Base-by-base conservation (phyloP, 1,139 yeast species). In the Magnusiomyces paraingens region DNA sequence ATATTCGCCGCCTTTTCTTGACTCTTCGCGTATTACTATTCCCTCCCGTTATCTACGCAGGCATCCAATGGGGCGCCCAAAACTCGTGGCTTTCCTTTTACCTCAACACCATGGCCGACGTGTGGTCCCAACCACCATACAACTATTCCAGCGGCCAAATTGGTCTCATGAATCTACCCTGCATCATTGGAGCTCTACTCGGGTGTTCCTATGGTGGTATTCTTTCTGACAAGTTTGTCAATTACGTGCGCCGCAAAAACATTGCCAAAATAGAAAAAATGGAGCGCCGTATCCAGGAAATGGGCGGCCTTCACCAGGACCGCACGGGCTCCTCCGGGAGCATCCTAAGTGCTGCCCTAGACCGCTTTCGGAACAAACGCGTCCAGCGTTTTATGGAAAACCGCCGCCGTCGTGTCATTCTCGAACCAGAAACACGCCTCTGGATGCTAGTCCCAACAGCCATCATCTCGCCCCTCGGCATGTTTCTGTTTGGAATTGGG, bases 41-140 rank as follows among this genome's bases (percentile, higher is more conserved):
- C 66, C 93, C 93, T 1, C 90, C 94, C 0, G 94, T 87, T 15
- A 76, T 89, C 68, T 75, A 84, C 50, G 83, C 93, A 1, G 95
- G 95, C 22, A 61, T 86, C 20, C 79, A 85, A 60, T 87, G 95
- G 95, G 95, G 95, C 38, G 74, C 83, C 55, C 95, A 87, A 68
- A 91, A 86, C 65, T 88, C 93, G 0, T 84, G 86, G 68, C 76
- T 87, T 69, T 81, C 95, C 0, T 87, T 87, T 63, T 87, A 86
- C 66, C 71, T 86, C 63, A 86, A 94, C 18, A 83, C 93, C 4
- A 88, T 86, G 67, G 93, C 86, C 61, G 84, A 85, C 46, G 76
- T 75, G 60, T 87, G 84, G 71, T 80, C 80, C 54, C 86, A 78
- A 53, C 77, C 77, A 0, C 94, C 94, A 1, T 88, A 84, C 78